These are phyloP conservation scores for Chondrus crispus DNA, from an alignment of 23 red algal genomes.

Conservation along the genomic window DNA sequence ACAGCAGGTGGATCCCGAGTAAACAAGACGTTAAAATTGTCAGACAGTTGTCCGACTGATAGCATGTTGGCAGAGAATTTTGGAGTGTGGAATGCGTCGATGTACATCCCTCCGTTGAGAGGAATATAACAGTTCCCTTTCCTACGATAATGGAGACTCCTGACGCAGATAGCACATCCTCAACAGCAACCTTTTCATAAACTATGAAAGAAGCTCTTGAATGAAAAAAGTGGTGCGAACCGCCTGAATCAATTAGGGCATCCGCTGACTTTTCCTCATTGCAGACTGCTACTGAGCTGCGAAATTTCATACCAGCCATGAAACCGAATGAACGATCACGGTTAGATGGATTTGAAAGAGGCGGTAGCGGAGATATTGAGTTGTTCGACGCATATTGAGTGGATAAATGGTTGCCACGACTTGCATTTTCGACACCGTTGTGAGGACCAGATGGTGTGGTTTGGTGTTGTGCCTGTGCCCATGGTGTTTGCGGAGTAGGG, in stretches of 20 bases:
- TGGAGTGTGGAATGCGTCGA: neutral
- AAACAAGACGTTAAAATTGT: neutral
- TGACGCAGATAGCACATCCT: neutral
- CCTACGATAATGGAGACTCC: neutral
- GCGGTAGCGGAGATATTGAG: too few relatives aligned
- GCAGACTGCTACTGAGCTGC: neutral
- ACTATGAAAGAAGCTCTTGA: neutral
- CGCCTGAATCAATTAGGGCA: neutral
- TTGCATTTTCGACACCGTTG: too few relatives aligned
- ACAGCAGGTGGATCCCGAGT: neutral
- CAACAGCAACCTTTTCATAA: neutral
- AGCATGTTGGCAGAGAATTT: neutral
- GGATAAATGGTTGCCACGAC: too few relatives aligned
- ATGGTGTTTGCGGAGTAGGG: too few relatives aligned
- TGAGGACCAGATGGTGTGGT: too few relatives aligned
- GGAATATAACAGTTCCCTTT: neutral
- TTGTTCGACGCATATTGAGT: too few relatives aligned
- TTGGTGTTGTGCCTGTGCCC: too few relatives aligned
- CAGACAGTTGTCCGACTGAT: neutral
- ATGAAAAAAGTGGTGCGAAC: neutral
- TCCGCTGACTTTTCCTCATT: neutral
- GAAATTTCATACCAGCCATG: neutral
- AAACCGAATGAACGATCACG: neutral
- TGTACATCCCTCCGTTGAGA: neutral
- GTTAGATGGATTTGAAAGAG: too few relatives aligned